A percentile compares a stretch with the other conserved stretches of the same genome.
phyloP scores from a whole-genome alignment of 495 filamentous ascomycete genomes.

The Podospora anserina region DNA sequence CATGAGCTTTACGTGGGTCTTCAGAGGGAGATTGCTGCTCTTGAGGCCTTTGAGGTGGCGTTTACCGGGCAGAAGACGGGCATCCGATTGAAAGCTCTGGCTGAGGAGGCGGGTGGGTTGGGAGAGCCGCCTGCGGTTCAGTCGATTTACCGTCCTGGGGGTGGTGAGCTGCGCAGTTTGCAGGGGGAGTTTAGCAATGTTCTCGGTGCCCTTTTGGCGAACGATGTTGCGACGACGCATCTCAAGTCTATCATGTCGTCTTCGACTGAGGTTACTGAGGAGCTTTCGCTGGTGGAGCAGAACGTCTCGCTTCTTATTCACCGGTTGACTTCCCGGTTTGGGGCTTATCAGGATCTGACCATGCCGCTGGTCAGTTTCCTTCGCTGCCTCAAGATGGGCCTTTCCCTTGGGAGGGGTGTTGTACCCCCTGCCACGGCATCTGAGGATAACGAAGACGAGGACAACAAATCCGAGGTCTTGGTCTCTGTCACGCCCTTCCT shows the following conservation, averaged over 20 bases:
- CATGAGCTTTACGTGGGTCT: conserved; percentile 53
- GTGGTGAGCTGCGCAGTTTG: conserved; percentile 64
- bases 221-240: conserved; percentile 47
- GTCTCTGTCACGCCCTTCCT: conserved; percentile 62
- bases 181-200: conserved; percentile 80
- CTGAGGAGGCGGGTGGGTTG: conserved; percentile 56
- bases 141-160: conserved; percentile 63
- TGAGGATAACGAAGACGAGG: conserved; percentile 14
- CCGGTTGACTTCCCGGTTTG: conserved; percentile 63
- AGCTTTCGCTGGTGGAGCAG: conserved; percentile 57
- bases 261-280: conserved; percentile 36
- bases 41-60: conserved; percentile 60
- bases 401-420: conserved; percentile 55
- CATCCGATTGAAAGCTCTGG: conserved; percentile 57
- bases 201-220: conserved; percentile 60
- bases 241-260: conserved; percentile 32
- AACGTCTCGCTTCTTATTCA: conserved; percentile 68
- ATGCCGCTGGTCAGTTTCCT: conserved; percentile 77
- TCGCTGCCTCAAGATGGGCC: conserved; percentile 71
- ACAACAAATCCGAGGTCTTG: conserved; percentile 37
- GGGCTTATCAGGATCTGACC: conserved; percentile 79
- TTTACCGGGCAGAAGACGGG: conserved; percentile 67
- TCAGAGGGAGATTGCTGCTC: conserved; percentile 53
- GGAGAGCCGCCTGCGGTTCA: conserved; percentile 58
- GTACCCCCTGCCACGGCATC: conserved; percentile 15